Evolutionary conservation across 305 asterid species (phyloP).

Genomic region (Fraxinus velutina): DNA sequence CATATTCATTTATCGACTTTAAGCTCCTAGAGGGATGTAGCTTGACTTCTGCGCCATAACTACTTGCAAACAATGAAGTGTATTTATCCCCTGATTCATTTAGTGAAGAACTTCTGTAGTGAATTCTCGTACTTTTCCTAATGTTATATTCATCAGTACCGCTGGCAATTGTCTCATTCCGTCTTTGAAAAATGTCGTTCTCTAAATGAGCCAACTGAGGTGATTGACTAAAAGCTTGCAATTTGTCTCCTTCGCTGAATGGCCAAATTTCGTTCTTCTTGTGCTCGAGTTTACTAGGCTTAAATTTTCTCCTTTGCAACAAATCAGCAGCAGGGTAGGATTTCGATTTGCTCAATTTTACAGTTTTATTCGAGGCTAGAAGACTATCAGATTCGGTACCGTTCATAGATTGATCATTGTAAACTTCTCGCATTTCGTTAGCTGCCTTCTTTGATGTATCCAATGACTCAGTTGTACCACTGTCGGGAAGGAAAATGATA

Average conservation of each 20-base stretch:
- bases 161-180: neutral
- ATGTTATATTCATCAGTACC: slow-evolving; percentile 16
- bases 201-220: slow-evolving; percentile 8
- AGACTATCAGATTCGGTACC: slow-evolving; percentile 21
- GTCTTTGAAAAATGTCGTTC: slow-evolving; percentile 1
- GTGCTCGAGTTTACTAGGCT: slow-evolving; percentile 53
- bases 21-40: slow-evolving; percentile 56
- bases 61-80: slow-evolving; percentile 44
- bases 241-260: slow-evolving; percentile 27
- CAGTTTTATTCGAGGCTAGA: slow-evolving; percentile 23
- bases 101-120: slow-evolving; percentile 53
- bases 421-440: neutral
- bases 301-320: slow-evolving; percentile 28
- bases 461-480: slow-evolving; percentile 8
- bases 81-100: slow-evolving; percentile 62
- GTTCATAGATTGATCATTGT: slow-evolving; percentile 3
- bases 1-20: slow-evolving; percentile 46
- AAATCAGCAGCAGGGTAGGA: slow-evolving; percentile 50
- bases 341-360: slow-evolving; percentile 47
- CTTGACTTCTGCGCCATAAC: slow-evolving; percentile 31
- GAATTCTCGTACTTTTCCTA: slow-evolving; percentile 15
- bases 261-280: slow-evolving; percentile 65
- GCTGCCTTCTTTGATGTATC: slow-evolving; percentile 8
- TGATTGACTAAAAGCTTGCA: neutral
- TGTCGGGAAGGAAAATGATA: slow-evolving; percentile 34